Base-by-base conservation (phyloP, 176 grass and related monocot species). In the Avena sativa region DNA sequence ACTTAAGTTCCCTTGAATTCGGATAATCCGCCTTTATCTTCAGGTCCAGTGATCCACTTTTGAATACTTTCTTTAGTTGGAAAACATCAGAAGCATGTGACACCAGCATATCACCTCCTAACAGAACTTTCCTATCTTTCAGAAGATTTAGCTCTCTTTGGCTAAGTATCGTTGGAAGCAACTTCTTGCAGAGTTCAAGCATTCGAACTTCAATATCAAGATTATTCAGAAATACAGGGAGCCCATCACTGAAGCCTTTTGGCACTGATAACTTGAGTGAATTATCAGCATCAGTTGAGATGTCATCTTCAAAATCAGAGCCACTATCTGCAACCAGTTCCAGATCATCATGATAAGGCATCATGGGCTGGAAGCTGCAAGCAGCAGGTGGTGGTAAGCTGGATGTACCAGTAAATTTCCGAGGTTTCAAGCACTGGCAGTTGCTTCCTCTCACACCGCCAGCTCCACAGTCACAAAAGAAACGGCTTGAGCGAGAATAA, bases 381-480 rank as follows among this genome's bases (percentile, higher is more conserved):
- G 82, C 52, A 51, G 63, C 56, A 60, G 87, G 59, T 65, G 83
- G 44, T 56, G 87, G 48, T 34, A 85, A 71, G 80, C 51, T 84
- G 36, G 87, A 83, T 26, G 78, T 81, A 32, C 90, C 93, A 76
- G 85, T 94, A 86, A 92, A 92, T 87, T 98, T 98, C 67, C 93
- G 86, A 85, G 96, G 96, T 86, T 96, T 94, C 83, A 98, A 93
- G 68, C 96, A 96, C 85, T 96, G 96, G 52, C 96, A 98, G 48
- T 92, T 95, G 75, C 88, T 95, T 83, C 93, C 93, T 85, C 96
- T 92, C 63, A 95, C 96, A 30, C 96, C 96, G 43, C 96, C 96
- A 52, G 96, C 96, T 34, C 96, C 96, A 91, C 96, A 98, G 77
- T 98, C 96, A 86, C 93, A 98, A 62, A 98, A 98, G 90, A 98